Evolutionary conservation across 2,329 filamentous ascomycete genomes (phyloP), one percentile per base, ranked within the genome.

Genomic region (Ceratocystis cubensis): DNA sequence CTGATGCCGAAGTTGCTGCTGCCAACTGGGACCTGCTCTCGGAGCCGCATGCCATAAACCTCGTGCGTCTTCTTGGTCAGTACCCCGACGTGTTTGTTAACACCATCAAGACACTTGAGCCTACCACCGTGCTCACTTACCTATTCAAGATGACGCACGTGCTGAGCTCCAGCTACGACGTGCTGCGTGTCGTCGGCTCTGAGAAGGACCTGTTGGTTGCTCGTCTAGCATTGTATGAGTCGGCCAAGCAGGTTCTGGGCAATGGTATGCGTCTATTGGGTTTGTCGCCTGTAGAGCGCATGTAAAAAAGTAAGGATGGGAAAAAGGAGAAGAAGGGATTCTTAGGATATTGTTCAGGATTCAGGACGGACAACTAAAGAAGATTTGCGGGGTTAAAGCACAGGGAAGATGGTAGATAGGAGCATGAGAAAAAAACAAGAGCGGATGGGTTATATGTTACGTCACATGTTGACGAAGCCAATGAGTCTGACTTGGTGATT

Each of bases 81-180:
- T 96, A 89, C 82, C 91, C 91, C 1, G 91, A 95, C 72, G 88
- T 91, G 4, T 85, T 95, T 67, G 80, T 87, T 73, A 93, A 93
- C 76, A 92, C 91, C 0, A 79, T 94, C 71, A 89, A 89, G 80
- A 95, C 89, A 0, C 82, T 91, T 25, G 91, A 95, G 76, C 89
- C 89, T 22, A 82, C 80, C 10, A 78, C 76, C 6, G 74, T 76
- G 66, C 74, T 78, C 70, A 78, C 76, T n/a, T 91, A 93, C 74
- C 80, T 94, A 57, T 94, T 93, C 81, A 90, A 89, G 81, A 88
- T 95, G 86, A 89, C 88, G 2, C 90, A 95, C 75, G 80, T 84
- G 30, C 76, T 95, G 65, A 91, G 87, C 77, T 87, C 84, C 65
- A 91, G 87, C 74, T 95, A 95, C 76, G 89, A 92, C 72, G 86